These are phyloP conservation scores for Beauveria asiatica DNA, from an alignment of 2,329 filamentous ascomycete genomes.

Conservation along the genomic window DNA sequence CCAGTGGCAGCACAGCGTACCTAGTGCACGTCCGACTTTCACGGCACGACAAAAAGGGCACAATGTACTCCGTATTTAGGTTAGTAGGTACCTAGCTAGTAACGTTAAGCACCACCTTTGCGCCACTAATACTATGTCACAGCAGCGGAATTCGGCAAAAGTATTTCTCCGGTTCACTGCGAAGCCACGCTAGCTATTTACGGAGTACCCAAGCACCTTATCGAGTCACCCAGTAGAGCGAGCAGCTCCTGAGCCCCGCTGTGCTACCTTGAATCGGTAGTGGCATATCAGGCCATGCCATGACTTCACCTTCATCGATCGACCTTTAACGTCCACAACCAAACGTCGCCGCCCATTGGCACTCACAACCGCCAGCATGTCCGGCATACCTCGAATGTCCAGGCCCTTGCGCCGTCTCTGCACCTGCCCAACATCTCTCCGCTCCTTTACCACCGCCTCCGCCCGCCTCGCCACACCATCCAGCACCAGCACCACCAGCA, in stretches of 20 bases:
- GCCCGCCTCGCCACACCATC: not conserved
- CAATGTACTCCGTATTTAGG: no score
- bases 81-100: no score
- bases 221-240: no score
- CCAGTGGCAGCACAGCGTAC: not conserved
- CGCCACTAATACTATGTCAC: not conserved
- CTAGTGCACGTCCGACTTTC: not conserved
- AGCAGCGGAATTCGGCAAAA: not conserved
- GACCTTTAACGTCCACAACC: not conserved
- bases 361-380: conserved; percentile 10
- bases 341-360: not conserved
- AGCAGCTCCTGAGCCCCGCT: not conserved
- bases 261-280: not conserved
- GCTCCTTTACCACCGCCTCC: not conserved
- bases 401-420: conserved; percentile 9
- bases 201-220: no score
- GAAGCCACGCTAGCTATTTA: not conserved
- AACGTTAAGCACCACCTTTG: not conserved
- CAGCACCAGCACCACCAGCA: not conserved
- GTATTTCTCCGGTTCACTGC: not conserved
- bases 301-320: not conserved
- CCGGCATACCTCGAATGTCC: conserved; percentile 14
- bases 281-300: not conserved
- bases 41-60: not conserved
- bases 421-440: not conserved